These are phyloP conservation scores for Phytophthora pluvialis DNA, from an alignment of 352 stramenopile genomes.

Conservation along the genomic window DNA sequence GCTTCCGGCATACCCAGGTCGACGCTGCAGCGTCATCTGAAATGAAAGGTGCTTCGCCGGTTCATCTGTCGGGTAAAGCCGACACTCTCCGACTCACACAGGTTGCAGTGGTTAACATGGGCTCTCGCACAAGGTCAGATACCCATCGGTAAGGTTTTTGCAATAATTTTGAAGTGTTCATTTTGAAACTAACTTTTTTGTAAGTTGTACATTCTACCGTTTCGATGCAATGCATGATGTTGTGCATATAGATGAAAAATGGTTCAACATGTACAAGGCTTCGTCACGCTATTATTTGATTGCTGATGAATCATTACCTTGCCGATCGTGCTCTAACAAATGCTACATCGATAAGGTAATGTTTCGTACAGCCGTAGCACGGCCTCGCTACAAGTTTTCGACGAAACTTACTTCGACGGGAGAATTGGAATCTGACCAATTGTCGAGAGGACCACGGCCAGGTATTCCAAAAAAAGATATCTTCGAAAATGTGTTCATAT, in stretches of 20 bases:
- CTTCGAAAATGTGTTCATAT: too few relatives aligned
- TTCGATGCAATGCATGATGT: constrained; percentile 2
- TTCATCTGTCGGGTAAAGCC: not conserved
- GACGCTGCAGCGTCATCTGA: not conserved
- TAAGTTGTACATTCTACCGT: not conserved
- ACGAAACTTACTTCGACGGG: too few relatives aligned
- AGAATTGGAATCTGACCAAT: too few relatives aligned
- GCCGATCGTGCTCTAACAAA: not conserved
- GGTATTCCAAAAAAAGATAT: constrained; percentile 16
- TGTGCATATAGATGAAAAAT: constrained; percentile 6
- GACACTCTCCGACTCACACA: not conserved
- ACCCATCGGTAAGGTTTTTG: not conserved
- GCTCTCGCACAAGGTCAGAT: not conserved
- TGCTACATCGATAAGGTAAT: too few relatives aligned
- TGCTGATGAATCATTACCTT: not conserved
- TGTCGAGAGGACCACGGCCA: too few relatives aligned
- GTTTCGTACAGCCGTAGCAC: too few relatives aligned
- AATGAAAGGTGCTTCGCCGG: not conserved
- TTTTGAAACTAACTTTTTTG: not conserved
- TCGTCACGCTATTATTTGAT: not conserved
- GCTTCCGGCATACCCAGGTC: not conserved
- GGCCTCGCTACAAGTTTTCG: too few relatives aligned
- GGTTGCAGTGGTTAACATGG: not conserved
- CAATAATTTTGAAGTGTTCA: not conserved
- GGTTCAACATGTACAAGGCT: constrained; percentile 3